Percentiles rank a stretch among this genome's conserved stretches.
Evolutionary conservation across 176 grass and related monocot species (phyloP).

Genomic region (Raddia guianensis): DNA sequence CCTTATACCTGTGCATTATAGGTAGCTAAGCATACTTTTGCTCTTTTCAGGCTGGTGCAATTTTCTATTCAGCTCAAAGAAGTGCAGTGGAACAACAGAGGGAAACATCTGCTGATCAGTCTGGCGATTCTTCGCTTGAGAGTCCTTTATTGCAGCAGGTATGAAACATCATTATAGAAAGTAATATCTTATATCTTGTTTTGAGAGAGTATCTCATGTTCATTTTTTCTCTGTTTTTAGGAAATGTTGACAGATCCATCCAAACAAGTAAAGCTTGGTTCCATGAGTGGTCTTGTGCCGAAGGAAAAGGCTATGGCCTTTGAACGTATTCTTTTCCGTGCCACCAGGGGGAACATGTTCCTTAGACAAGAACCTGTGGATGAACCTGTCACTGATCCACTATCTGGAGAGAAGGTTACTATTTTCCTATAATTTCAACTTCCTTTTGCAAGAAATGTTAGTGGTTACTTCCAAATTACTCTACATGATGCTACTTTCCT

Average conservation of each 20-base stretch:
- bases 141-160: slow-evolving; percentile 89
- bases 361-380: slow-evolving; percentile 87
- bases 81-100: slow-evolving; percentile 72
- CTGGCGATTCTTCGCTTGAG: slow-evolving; percentile 69
- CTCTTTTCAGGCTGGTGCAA: slow-evolving; percentile 65
- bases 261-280: slow-evolving; percentile 96
- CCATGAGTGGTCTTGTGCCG: slow-evolving; percentile 89
- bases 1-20: not conserved
- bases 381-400: slow-evolving; percentile 71
- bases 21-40: slow-evolving; percentile 17
- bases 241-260: slow-evolving; percentile 86
- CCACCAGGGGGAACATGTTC: slow-evolving; percentile 89
- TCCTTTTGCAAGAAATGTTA: not conserved
- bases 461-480: not conserved
- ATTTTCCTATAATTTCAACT: slow-evolving; percentile 7
- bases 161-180: slow-evolving; percentile 20
- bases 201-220: slow-evolving; percentile 5
- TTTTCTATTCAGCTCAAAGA: slow-evolving; percentile 82
- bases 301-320: slow-evolving; percentile 95
- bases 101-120: slow-evolving; percentile 63
- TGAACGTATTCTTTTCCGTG: slow-evolving; percentile 95
- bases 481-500: not conserved
- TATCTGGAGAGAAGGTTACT: slow-evolving; percentile 87
- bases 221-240: slow-evolving; percentile 41
- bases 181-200: slow-evolving; percentile 2